A percentile compares a stretch with the other conserved stretches of the same genome.
These are phyloP conservation scores for Daedalea quercina DNA, from an alignment of 768 basidiomycete species.

Conservation along the genomic window DNA sequence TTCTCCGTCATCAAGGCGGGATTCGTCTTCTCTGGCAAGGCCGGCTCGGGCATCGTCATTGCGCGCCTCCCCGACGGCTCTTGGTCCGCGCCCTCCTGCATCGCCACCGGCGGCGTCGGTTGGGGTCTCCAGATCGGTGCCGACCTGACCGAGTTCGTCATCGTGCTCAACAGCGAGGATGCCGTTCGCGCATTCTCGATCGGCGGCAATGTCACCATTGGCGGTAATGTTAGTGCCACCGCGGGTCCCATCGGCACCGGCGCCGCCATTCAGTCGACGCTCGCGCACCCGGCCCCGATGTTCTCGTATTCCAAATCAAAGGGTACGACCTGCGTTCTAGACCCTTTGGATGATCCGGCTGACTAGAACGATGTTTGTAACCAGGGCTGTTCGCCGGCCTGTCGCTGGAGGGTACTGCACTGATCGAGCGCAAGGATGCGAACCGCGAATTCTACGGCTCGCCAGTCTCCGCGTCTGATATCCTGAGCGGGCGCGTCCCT, in stretches of 20 bases:
- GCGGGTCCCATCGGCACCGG: constrained; percentile 95
- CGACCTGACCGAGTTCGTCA: constrained; percentile 91
- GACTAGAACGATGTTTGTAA: constrained; percentile 1
- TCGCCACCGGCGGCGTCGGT: constrained; percentile 91
- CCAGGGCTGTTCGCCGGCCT: constrained; percentile 91
- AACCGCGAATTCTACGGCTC: constrained; percentile 97
- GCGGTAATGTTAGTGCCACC: constrained; percentile 77
- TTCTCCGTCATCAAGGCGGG: constrained; percentile 94
- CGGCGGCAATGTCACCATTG: constrained; percentile 94
- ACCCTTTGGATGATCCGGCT: neutral
- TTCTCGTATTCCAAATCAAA: constrained; percentile 96
- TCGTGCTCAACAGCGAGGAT: constrained; percentile 95
- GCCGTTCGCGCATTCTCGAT: constrained; percentile 93
- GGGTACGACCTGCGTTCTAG: constrained; percentile 42
- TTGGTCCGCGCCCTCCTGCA: constrained; percentile 96
- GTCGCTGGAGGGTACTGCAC: constrained; percentile 88
- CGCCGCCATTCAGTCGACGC: constrained; percentile 77
- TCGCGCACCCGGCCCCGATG: constrained; percentile 94
- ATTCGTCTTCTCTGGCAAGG: constrained; percentile 93
- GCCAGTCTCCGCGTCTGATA: constrained; percentile 79
- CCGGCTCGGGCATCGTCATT: constrained; percentile 89
- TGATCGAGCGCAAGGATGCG: constrained; percentile 94
- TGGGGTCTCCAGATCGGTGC: constrained; percentile 97
- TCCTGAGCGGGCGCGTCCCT: constrained; percentile 89
- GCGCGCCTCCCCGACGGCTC: constrained; percentile 91